A percentile compares a stretch with the other conserved stretches of the same genome.
Conservation (phyloP, 2,329 filamentous ascomycete species). For the Parafenestella ontariensis region DNA sequence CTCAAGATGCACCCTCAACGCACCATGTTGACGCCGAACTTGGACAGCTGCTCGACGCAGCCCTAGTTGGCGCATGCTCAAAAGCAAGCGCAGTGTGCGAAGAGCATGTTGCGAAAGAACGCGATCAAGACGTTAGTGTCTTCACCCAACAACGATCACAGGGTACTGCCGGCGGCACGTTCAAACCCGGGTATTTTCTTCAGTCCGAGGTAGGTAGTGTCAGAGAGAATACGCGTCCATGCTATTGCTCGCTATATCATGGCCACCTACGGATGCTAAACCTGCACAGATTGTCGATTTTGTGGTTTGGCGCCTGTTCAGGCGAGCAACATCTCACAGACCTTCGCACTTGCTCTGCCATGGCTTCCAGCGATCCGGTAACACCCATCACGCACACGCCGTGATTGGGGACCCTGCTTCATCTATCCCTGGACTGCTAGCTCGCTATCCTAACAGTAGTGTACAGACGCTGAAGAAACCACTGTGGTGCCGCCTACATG, state of each 20-base stretch:
- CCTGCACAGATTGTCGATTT: conserved; percentile 56
- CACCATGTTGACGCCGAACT: conserved; percentile 50
- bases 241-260: background rate
- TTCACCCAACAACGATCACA: conserved; percentile 56
- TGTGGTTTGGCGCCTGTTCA: conserved; percentile 77
- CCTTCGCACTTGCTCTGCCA: conserved; percentile 82
- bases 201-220: conserved; percentile 53
- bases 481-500: conserved; percentile 78
- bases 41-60: conserved; percentile 69
- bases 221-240: background rate
- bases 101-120: conserved; percentile 54
- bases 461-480: conserved; percentile 70
- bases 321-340: conserved; percentile 59
- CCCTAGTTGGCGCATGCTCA: conserved; percentile 64
- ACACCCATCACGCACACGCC: conserved; percentile 31
- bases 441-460: conserved; percentile 71
- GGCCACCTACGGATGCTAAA: too few species aligned
- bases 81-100: conserved; percentile 52
- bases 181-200: conserved; percentile 42
- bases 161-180: conserved; percentile 35
- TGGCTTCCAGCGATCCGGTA: conserved; percentile 70
- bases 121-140: conserved; percentile 49
- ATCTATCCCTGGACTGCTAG: conserved; percentile 71
- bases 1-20: conserved; percentile 47
- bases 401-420: conserved; percentile 45